Percentiles rank a stretch among this genome's conserved stretches.
phyloP scores from a whole-genome alignment of 352 stramenopile genomes.

The Phytophthora kernoviae region DNA sequence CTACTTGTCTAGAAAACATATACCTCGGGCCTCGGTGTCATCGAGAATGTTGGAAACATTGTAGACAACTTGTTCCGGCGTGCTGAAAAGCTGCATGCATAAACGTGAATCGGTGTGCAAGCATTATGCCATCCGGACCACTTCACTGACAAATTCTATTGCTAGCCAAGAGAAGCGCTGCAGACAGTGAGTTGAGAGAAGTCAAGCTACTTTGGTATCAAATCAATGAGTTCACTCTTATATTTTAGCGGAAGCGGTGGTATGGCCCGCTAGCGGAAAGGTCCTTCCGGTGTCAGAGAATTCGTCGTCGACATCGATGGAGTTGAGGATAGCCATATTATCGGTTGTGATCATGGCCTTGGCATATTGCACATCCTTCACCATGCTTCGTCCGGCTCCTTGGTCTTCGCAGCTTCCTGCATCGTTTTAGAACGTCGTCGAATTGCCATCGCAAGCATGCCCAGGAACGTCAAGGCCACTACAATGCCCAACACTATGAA shows the following conservation, averaged over 20 bases:
- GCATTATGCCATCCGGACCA: slow-evolving; percentile 7
- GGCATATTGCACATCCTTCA: slow-evolving; percentile 29
- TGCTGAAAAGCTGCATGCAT: slow-evolving; percentile 84
- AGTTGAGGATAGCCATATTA: slow-evolving; percentile 16
- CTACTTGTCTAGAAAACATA: slow-evolving; percentile 79
- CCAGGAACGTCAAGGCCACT: slow-evolving; percentile 41
- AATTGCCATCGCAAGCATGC: slow-evolving; percentile 48
- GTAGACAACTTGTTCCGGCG: slow-evolving; percentile 95
- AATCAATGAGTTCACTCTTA: slow-evolving; percentile 22
- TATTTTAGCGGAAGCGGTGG: slow-evolving; percentile 33
- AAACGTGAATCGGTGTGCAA: slow-evolving; percentile 24
- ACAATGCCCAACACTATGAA: slow-evolving; percentile 29
- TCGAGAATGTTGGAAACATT: slow-evolving; percentile 97
- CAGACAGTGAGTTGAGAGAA: slow-evolving; percentile 7
- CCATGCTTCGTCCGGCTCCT: slow-evolving; percentile 24
- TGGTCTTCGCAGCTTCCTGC: slow-evolving; percentile 43
- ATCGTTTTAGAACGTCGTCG: slow-evolving; percentile 36
- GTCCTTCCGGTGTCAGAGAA: slow-evolving; percentile 19
- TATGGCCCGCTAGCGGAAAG: slow-evolving; percentile 32
- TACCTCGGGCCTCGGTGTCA: slow-evolving; percentile 94
- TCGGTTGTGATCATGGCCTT: slow-evolving; percentile 30
- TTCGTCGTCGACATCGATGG: slow-evolving; percentile 22
- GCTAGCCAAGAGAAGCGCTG: not conserved
- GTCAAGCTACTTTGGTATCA: slow-evolving; percentile 5
- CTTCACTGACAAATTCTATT: slow-evolving; percentile 1